Base-by-base conservation (phyloP, 345 rosid genomes). In the Jatropha curcas region DNA sequence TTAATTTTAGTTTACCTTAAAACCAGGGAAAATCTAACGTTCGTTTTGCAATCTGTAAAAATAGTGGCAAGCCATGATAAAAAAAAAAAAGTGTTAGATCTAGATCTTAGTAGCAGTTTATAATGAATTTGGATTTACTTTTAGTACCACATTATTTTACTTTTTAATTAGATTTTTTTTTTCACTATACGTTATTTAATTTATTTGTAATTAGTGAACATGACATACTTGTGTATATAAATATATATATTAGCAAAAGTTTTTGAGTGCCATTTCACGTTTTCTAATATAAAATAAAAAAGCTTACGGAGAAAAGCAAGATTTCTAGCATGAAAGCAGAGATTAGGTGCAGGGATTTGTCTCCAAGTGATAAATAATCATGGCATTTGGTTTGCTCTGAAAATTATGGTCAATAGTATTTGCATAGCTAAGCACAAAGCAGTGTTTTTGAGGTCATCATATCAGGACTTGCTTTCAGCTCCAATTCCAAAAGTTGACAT, bases 1-100 rank as follows among this genome's bases (percentile, higher is more conserved):
- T 56, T 75, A 73, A 61, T 67, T 67, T 35, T 41, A 66, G 70
- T 66, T 66, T 35, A 73, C 79, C 79, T 28, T 82, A 82, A 79
- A 73, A 53, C 74, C 71, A 76, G 82, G 80, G 76, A 76, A n/a
- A 64, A 68, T 71, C 84, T 67, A 76, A 64, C 72, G 76, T 48
- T 80, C 50, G 33, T 67, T 68, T 79, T 52, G 58, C 79, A 59
- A 70, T 50, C 39, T 76, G 82, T 78, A 71, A 77, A 64, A 59
- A 72, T 16, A 57, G 34, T 45, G 17, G 69, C 71, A 35, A 58
- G 41, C 65, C 62, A 65, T 41, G 28, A 74, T 35, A 65, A 37
- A 60, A 76, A 34, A 58, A n/a, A n/a, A n/a, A n/a, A n/a, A n/a
- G n/a, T n/a, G n/a, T n/a, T n/a, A n/a, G n/a, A n/a, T n/a, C n/a